These are phyloP conservation scores for Carallia brachiata DNA, from an alignment of 345 rosid species.

Conservation along the genomic window DNA sequence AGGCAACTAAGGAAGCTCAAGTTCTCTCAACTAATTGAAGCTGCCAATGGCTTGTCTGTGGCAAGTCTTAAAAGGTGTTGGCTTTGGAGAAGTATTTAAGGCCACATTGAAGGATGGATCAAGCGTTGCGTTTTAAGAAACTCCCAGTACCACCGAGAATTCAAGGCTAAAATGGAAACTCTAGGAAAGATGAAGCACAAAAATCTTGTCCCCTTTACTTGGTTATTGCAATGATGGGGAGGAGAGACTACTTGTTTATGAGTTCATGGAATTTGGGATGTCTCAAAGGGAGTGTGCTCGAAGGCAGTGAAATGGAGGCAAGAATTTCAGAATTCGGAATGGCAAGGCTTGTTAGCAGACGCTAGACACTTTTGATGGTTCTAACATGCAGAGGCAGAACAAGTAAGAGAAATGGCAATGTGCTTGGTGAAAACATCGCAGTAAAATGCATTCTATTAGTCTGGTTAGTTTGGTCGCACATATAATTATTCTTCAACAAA, in stretches of 20 bases:
- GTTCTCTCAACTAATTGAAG: conserved; percentile 90
- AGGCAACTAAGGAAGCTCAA: conserved; percentile 81
- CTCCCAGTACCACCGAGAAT: conserved; percentile 93
- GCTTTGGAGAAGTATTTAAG: conserved; percentile 94
- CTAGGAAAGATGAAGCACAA: conserved; percentile 89
- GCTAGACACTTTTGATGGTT: too few relatives aligned
- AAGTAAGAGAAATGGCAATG: too few relatives aligned
- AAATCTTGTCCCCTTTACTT: conserved; percentile 79
- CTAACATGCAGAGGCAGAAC: too few relatives aligned
- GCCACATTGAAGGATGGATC: conserved; percentile 92
- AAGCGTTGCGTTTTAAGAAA: conserved; percentile 87
- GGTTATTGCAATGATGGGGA: conserved; percentile 94
- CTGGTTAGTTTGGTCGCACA: too few relatives aligned
- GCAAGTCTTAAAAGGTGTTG: conserved; percentile 82
- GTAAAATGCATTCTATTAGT: too few relatives aligned
- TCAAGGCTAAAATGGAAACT: conserved; percentile 99
- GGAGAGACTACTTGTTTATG: conserved; percentile 89
- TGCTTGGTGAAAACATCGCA: too few relatives aligned
- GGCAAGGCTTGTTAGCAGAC: too few relatives aligned
- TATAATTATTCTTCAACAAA: too few relatives aligned
- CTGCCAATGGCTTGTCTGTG: conserved; percentile 88
- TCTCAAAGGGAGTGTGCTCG: conserved; percentile 51
- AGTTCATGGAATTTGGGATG: conserved; percentile 88
- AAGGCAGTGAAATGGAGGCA: too few relatives aligned
- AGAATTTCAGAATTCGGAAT: too few relatives aligned